Conservation (phyloP, 208 protist genomes). For the Borovskyia barvae region DNA sequence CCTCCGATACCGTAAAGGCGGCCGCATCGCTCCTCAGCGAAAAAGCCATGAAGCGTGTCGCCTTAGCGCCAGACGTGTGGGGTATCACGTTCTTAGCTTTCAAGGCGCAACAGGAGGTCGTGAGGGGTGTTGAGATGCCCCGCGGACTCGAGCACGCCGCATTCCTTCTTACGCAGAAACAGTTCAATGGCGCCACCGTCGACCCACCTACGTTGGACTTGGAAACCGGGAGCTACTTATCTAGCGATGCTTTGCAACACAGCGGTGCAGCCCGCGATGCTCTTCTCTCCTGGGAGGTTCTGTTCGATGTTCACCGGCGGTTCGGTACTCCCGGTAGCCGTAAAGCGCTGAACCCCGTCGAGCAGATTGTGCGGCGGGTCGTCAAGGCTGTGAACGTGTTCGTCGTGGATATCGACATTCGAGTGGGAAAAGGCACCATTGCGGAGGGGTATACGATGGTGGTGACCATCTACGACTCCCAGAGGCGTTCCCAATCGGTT, state of each 20-base stretch:
- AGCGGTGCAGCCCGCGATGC: constrained; percentile 48
- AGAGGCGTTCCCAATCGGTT: constrained; percentile 72
- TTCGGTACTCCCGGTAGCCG: constrained; percentile 85
- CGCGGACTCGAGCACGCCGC: constrained; percentile 73
- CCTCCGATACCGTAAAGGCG: constrained; percentile 38
- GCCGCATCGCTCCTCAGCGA: constrained; percentile 36
- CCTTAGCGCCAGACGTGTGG: constrained; percentile 76
- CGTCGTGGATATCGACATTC: constrained; percentile 86
- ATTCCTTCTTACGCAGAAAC: constrained; percentile 60
- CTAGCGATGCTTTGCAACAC: constrained; percentile 16
- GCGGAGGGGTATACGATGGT: constrained; percentile 90
- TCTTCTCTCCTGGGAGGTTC: constrained; percentile 70
- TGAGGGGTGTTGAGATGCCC: constrained; percentile 69
- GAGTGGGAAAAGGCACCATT: constrained; percentile 87
- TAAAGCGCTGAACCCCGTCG: constrained; percentile 81
- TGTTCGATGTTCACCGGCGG: constrained; percentile 82
- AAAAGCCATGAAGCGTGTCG: constrained; percentile 69
- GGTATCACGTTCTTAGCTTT: constrained; percentile 81
- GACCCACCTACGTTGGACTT: constrained; percentile 65
- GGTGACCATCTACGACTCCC: constrained; percentile 89
- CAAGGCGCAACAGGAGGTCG: constrained; percentile 78
- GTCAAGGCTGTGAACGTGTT: constrained; percentile 91
- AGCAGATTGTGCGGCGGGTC: constrained; percentile 85
- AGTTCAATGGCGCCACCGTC: constrained; percentile 37
- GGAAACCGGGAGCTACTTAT: constrained; percentile 32